Percentiles rank a stretch among this genome's conserved stretches.
Evolutionary conservation across 2,329 filamentous ascomycete genomes (phyloP).

Genomic region (Pseudogymnoascus sp.): DNA sequence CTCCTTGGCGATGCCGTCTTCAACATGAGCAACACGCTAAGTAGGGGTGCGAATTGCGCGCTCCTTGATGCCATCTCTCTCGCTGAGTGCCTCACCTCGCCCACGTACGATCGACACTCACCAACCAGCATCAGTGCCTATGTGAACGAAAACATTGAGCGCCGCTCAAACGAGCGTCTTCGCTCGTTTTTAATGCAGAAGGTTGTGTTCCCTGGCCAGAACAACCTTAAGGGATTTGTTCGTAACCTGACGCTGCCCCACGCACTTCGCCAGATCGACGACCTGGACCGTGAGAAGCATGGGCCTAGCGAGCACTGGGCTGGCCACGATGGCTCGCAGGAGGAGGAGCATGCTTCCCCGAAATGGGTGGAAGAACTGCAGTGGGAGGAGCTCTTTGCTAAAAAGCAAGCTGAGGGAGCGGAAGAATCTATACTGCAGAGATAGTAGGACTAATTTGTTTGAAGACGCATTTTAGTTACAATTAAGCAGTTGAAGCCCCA

Average conservation of each 20-base stretch:
- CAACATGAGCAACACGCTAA: constrained; percentile 25
- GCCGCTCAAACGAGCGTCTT: constrained; percentile 20
- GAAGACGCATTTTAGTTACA: neutral
- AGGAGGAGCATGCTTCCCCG: neutral
- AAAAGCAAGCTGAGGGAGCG: neutral
- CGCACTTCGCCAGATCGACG: neutral
- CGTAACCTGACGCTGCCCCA: constrained; percentile 11
- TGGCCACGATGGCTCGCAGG: neutral
- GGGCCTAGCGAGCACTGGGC: neutral
- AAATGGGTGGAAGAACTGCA: neutral
- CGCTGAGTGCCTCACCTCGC: constrained; percentile 17
- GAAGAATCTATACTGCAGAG: neutral
- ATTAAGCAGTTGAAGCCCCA: no score
- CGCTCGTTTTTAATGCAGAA: constrained; percentile 22
- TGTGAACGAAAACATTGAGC: constrained; percentile 21
- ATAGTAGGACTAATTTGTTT: neutral
- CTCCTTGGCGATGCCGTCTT: constrained; percentile 25
- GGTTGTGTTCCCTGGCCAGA: constrained; percentile 23
- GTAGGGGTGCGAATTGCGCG: constrained; percentile 26
- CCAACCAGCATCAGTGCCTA: constrained; percentile 14
- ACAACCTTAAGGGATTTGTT: constrained; percentile 21
- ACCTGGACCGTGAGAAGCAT: neutral
- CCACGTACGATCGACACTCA: constrained; percentile 9
- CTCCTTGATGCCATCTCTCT: constrained; percentile 24
- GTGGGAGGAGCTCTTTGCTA: neutral